phyloP scores from a whole-genome alignment of 768 basidiomycete species.

The Kondoa subrosea region DNA sequence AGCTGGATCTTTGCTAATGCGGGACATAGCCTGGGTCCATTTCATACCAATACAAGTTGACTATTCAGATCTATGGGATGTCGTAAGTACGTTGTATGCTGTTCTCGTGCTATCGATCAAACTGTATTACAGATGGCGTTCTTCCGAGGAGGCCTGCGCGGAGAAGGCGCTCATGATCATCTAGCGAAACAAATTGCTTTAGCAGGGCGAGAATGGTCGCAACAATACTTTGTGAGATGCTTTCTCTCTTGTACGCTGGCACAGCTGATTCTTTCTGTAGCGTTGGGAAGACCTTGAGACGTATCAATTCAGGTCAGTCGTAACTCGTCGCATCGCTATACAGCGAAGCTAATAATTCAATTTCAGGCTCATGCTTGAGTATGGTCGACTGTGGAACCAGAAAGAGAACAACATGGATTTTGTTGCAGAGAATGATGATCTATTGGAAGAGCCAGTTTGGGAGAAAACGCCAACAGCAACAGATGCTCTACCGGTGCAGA shows the following conservation, averaged over 20 bases:
- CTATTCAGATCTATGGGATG: conserved; percentile 43
- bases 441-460: conserved; percentile 10
- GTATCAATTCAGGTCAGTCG: conserved; percentile 24
- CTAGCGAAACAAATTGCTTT: conserved; percentile 44
- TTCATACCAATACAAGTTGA: conserved; percentile 29
- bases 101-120: neutral
- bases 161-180: conserved; percentile 46
- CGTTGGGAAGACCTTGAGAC: conserved; percentile 26
- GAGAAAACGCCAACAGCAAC: neutral
- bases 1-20: conserved; percentile 28
- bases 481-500: neutral
- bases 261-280: conserved; percentile 17
- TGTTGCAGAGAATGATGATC: conserved; percentile 13
- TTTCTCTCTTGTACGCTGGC: conserved; percentile 17
- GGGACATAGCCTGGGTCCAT: conserved; percentile 74
- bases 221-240: conserved; percentile 16
- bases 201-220: conserved; percentile 35
- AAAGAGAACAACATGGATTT: conserved; percentile 23
- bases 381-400: conserved; percentile 23
- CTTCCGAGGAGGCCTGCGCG: conserved; percentile 49
- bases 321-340: too few species aligned
- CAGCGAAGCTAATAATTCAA: too few species aligned
- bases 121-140: conserved; percentile 40
- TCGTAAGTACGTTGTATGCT: conserved; percentile 19
- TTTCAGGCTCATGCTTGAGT: conserved; percentile 26